phyloP scores from a whole-genome alignment of 352 stramenopile genomes.

The Chrysophaeum taylorii region DNA sequence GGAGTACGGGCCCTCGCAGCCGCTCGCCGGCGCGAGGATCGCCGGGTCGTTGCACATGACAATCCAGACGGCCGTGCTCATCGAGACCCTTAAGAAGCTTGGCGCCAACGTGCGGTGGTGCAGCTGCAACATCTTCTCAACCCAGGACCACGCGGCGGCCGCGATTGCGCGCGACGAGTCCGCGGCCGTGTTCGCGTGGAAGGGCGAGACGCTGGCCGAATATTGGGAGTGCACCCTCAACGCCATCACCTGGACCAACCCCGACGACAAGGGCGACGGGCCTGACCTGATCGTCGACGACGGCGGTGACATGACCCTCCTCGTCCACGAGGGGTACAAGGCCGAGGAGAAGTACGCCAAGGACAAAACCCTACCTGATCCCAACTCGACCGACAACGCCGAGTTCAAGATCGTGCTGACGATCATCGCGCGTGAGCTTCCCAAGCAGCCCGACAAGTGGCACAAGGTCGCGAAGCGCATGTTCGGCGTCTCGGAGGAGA shows the following conservation, averaged over 20 bases:
- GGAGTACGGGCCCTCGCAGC: slow-evolving; percentile 73
- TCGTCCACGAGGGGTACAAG: slow-evolving; percentile 97
- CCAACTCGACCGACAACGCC: slow-evolving; percentile 83
- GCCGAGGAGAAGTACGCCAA: slow-evolving; percentile 84
- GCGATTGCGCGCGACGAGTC: slow-evolving; percentile 87
- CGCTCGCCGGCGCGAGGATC: slow-evolving; percentile 75
- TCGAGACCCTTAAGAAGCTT: slow-evolving; percentile 92
- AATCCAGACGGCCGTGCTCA: slow-evolving; percentile 96
- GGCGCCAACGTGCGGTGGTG: slow-evolving; percentile 94
- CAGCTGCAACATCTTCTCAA: slow-evolving; percentile 99
- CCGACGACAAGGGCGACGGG: slow-evolving; percentile 90
- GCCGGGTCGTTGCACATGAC: slow-evolving; percentile 98
- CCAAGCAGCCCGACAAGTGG: slow-evolving; percentile 89
- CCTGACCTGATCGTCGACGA: slow-evolving; percentile 97
- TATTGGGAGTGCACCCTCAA: slow-evolving; percentile 99
- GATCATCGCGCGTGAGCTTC: slow-evolving; percentile 85
- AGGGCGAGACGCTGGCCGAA: slow-evolving; percentile 92
- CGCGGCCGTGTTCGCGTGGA: slow-evolving; percentile 95
- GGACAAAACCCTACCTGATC: slow-evolving; percentile 82
- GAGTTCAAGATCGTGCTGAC: slow-evolving; percentile 97
- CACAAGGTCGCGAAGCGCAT: slow-evolving; percentile 84
- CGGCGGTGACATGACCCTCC: slow-evolving; percentile 94
- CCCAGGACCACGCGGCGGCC: slow-evolving; percentile 92
- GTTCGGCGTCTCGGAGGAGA: slow-evolving; percentile 95
- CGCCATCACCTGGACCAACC: slow-evolving; percentile 85